A percentile compares a stretch with the other conserved stretches of the same genome.
Evolutionary conservation across 805 yeast species (phyloP).

Genomic region (Kuraishia piskuri): DNA sequence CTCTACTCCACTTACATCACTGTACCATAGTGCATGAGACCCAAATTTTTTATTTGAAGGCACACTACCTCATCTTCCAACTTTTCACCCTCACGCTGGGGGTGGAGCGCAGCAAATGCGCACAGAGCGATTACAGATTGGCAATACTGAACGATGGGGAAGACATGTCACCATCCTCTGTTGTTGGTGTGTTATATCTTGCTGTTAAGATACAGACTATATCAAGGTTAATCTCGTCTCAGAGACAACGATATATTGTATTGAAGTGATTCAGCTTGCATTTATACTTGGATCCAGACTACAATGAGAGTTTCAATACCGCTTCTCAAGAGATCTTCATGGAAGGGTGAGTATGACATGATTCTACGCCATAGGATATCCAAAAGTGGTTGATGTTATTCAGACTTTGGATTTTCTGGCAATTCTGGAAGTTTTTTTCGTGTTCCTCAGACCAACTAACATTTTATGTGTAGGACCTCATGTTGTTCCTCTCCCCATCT

Average conservation of each 20-base stretch:
- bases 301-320: not conserved
- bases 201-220: too few species aligned
- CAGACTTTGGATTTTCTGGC: not conserved
- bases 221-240: too few species aligned
- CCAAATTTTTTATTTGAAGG: not conserved
- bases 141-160: too few species aligned
- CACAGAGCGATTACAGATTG: not conserved
- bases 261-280: too few species aligned
- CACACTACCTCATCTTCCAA: not conserved
- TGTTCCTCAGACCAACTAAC: not conserved
- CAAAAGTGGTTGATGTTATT: too few species aligned
- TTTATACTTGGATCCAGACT: not conserved
- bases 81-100: not conserved
- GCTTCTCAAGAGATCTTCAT: conserved; percentile 41
- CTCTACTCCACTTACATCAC: not conserved
- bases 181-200: too few species aligned
- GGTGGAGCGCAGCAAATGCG: not conserved
- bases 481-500: conserved; percentile 90
- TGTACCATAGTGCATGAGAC: not conserved
- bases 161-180: too few species aligned
- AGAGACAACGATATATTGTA: too few species aligned
- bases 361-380: too few species aligned
- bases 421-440: too few species aligned
- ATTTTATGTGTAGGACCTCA: conserved; percentile 53
- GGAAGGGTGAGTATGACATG: conserved; percentile 41